phyloP scores from a whole-genome alignment of 371 early-diverging fungal species.

The Rhizomucor miehei region DNA sequence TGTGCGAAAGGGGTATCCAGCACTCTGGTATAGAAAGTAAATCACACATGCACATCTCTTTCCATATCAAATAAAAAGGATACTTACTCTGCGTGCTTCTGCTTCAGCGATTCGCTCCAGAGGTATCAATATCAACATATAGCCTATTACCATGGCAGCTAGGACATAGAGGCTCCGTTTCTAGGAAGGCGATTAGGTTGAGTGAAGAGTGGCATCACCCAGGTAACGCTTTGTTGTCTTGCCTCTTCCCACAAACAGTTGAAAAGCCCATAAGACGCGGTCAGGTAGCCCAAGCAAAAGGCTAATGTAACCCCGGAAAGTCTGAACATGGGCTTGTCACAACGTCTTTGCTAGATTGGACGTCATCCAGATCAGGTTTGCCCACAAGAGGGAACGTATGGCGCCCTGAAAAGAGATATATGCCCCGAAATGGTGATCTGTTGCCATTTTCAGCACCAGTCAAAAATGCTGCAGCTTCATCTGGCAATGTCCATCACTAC shows the following conservation, averaged over 20 bases:
- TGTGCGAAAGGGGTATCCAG: conserved; percentile 21
- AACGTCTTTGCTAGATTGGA: too few species aligned
- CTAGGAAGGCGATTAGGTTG: conserved; percentile 3
- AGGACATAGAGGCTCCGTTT: conserved; percentile 11
- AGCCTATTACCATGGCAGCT: conserved; percentile 4
- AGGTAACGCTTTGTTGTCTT: not conserved
- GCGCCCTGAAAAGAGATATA: too few species aligned
- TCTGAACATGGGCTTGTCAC: conserved; percentile 10
- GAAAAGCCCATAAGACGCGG: conserved; percentile 18
- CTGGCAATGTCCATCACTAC: too few species aligned
- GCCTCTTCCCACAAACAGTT: conserved; percentile 13
- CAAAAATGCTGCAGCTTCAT: too few species aligned
- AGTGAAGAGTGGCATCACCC: not conserved
- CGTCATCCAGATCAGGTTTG: too few species aligned
- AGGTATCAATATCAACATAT: conserved; percentile 17
- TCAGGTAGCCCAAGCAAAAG: conserved; percentile 23
- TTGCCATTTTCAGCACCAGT: too few species aligned
- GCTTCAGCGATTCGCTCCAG: conserved; percentile 19
- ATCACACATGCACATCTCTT: conserved; percentile 1
- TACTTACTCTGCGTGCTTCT: conserved; percentile 14
- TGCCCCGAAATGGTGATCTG: too few species aligned
- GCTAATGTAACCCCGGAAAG: conserved; percentile 19
- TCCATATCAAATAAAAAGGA: not conserved
- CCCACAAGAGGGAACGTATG: too few species aligned
- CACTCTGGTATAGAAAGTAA: conserved; percentile 7